Evolutionary conservation across 345 rosid species (phyloP), one percentile per base, ranked within the genome.

Genomic region (Excoecaria cochinchinensis): DNA sequence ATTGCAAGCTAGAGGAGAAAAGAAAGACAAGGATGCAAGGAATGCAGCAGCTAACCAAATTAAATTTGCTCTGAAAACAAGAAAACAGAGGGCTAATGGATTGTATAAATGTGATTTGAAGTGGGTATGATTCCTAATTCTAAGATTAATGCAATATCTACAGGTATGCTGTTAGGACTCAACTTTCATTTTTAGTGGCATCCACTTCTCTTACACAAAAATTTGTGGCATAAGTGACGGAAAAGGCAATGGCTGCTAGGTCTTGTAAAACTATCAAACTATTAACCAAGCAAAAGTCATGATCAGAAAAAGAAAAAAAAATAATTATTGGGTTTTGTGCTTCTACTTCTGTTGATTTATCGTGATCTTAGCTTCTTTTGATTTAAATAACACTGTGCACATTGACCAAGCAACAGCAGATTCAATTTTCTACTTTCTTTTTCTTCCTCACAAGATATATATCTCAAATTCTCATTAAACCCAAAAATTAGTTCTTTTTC

Each of bases 151-250:
- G 4, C 67, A 39, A 15, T 3, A 17, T 4, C 16, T 14, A 38
- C 8, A 65, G 56, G 67, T 38, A 38, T 52, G 56, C 17, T 40
- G 78, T 67, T 78, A 71, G 82, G 79, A n/a, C n/a, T n/a, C n/a
- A n/a, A 13, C 31, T 31, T 31, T 31, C 31, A 44, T 44, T 44
- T 4, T 8, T 44, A 44, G 9, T 56, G 31, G 2, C 38, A 17
- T 69, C 78, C 61, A 63, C 75, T 56, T 67, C 38, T 16, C 38
- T 16, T 46, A 3, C 4, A 8, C 12, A 40, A 63, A 67, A 73
- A 84, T 69, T 73, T 78, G 73, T 69, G 86, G 73, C 82, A 78
- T 39, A 56, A 81, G 82, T 81, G 78, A 78, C 79, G 79, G 82
- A 78, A 80, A 79, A 62, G 69, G 11, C 9, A 44, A 13, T 21